Evolutionary conservation across 2,329 filamentous ascomycete genomes (phyloP).

Genomic region (Knoxdaviesia capensis): DNA sequence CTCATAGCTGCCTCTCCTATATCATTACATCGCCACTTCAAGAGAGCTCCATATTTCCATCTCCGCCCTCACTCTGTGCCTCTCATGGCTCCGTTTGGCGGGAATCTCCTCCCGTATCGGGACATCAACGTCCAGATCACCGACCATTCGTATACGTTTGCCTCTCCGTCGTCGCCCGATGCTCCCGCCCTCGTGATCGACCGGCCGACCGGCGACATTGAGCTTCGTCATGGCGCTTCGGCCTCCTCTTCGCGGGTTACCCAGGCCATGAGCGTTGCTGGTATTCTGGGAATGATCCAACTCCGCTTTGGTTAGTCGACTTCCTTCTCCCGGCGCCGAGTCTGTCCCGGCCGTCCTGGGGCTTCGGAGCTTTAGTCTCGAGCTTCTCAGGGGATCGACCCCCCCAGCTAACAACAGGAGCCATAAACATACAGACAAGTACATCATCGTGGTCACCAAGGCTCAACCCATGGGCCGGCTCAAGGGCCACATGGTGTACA

Average conservation of each 20-base stretch:
- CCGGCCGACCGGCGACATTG: constrained; percentile 75
- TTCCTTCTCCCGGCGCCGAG: neutral
- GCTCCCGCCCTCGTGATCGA: constrained; percentile 78
- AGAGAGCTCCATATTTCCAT: no score
- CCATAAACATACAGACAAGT: constrained; percentile 45
- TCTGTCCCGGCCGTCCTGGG: neutral
- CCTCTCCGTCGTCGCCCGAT: constrained; percentile 81
- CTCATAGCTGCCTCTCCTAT: neutral
- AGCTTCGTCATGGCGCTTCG: constrained; percentile 61
- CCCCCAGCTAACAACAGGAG: no score
- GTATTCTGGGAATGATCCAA: constrained; percentile 86
- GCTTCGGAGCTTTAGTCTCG: no score
- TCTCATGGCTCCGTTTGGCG: constrained; percentile 17
- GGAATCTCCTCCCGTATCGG: constrained; percentile 48
- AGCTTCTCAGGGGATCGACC: no score
- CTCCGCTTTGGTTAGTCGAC: constrained; percentile 57
- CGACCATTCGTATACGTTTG: constrained; percentile 84
- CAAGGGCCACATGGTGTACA: constrained; percentile 93
- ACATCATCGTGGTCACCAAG: constrained; percentile 92
- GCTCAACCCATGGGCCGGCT: constrained; percentile 76
- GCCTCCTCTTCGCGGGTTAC: constrained; percentile 51
- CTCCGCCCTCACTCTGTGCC: neutral
- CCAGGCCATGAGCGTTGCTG: constrained; percentile 76
- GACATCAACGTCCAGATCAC: constrained; percentile 96
- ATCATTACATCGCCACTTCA: neutral